Evolutionary conservation across 345 rosid genomes (phyloP).

Genomic region (Psidium friedrichsthalianum): DNA sequence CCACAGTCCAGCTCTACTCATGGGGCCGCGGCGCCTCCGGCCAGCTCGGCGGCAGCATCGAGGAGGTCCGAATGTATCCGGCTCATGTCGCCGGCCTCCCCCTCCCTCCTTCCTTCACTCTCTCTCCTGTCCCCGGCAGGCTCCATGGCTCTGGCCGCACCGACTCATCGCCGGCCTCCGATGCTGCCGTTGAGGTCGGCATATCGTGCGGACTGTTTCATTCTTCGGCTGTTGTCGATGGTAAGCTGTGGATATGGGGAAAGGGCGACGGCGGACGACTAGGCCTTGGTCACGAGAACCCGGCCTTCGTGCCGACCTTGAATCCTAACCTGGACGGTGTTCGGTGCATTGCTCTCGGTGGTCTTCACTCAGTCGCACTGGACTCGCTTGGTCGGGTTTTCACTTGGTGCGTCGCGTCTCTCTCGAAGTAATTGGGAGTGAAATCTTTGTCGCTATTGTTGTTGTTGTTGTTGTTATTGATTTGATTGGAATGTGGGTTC

Average conservation of each 20-base stretch:
- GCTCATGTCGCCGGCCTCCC: conserved; percentile 49
- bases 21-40: conserved; percentile 97
- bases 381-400: conserved; percentile 53
- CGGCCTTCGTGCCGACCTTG: conserved; percentile 54
- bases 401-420: conserved; percentile 51
- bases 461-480: background rate
- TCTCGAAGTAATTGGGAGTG: background rate
- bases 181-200: conserved; percentile 23
- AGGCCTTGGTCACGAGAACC: conserved; percentile 76
- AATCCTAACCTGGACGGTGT: conserved; percentile 54
- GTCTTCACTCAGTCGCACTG: conserved; percentile 80
- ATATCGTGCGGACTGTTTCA: conserved; percentile 83
- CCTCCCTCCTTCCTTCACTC: conserved; percentile 30
- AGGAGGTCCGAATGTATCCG: conserved; percentile 66
- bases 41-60: conserved; percentile 88
- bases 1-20: conserved; percentile 56
- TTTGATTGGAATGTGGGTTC: background rate
- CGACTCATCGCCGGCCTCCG: background rate
- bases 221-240: conserved; percentile 50
- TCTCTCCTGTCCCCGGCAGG: conserved; percentile 53
- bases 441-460: background rate
- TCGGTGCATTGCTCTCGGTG: conserved; percentile 59
- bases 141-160: background rate
- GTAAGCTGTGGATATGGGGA: conserved; percentile 81
- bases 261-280: conserved; percentile 94